Evolutionary conservation across 106 monocot genomes (phyloP).

Genomic region (Dendrobium officinale): DNA sequence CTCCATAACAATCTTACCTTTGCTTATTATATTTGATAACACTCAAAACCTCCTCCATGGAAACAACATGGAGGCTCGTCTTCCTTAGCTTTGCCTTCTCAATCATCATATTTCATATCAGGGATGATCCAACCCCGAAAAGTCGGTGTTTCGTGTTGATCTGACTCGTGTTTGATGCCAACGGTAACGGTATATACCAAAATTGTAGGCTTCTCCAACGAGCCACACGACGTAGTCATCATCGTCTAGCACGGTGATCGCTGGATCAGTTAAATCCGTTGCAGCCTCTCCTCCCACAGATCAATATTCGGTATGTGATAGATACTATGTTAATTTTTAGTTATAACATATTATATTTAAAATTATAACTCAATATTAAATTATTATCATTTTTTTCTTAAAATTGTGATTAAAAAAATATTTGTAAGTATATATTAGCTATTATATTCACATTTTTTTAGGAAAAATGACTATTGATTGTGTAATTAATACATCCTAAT

Average conservation of each 20-base stretch:
- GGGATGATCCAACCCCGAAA: neutral
- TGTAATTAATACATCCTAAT: no score
- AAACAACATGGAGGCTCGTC: neutral
- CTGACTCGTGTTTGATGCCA: slow-evolving; percentile 24
- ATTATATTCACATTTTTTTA: no score
- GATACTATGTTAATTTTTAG: neutral
- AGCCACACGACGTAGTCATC: slow-evolving; percentile 24
- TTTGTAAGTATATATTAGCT: no score
- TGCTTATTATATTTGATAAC: no score
- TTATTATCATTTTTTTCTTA: no score
- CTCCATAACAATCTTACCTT: neutral
- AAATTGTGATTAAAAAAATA: no score
- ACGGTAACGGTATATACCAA: slow-evolving; percentile 14
- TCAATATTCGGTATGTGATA: neutral
- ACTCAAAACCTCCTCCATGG: neutral
- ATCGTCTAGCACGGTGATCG: slow-evolving; percentile 20
- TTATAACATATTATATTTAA: no score
- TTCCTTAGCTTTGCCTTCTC: neutral
- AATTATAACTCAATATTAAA: no score
- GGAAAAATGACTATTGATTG: no score
- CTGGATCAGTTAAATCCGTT: neutral
- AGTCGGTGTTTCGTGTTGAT: slow-evolving; percentile 9
- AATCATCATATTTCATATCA: neutral
- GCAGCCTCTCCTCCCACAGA: neutral
- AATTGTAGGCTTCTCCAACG: slow-evolving; percentile 23